phyloP scores from a whole-genome alignment of 495 filamentous ascomycete genomes.

The Rostrohypoxylon terebratum region DNA sequence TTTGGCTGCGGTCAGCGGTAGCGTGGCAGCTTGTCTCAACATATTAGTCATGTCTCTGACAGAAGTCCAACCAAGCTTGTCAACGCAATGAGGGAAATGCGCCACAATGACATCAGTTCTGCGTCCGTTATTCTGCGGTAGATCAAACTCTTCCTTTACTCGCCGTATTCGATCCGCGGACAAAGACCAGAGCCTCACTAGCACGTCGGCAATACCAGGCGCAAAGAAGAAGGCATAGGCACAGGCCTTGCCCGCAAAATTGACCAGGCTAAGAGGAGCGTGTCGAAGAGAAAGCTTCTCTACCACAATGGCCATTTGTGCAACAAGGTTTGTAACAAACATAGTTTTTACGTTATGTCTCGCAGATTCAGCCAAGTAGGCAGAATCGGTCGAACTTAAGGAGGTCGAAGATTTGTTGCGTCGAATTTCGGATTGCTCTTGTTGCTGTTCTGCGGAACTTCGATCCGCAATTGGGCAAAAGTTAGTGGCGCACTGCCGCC shows the following conservation, averaged over 20 bases:
- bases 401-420: constrained; percentile 67
- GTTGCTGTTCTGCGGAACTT: constrained; percentile 55
- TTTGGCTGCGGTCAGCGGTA: constrained; percentile 75
- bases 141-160: constrained; percentile 72
- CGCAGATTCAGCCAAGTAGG: constrained; percentile 88
- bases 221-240: constrained; percentile 98
- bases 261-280: constrained; percentile 90
- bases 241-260: constrained; percentile 92
- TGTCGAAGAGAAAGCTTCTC: constrained; percentile 91
- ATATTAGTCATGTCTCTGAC: constrained; percentile 69
- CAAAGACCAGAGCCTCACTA: constrained; percentile 85
- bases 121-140: constrained; percentile 60
- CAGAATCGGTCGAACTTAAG: constrained; percentile 71
- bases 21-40: constrained; percentile 74
- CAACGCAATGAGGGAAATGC: constrained; percentile 78
- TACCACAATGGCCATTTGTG: constrained; percentile 89
- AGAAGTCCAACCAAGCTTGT: constrained; percentile 77
- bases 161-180: constrained; percentile 74
- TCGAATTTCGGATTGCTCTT: constrained; percentile 53
- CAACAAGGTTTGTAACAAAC: constrained; percentile 85
- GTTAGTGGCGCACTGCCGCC: constrained; percentile 77
- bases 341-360: constrained; percentile 94
- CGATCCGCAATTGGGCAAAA: constrained; percentile 69
- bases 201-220: constrained; percentile 85
- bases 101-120: constrained; percentile 71